Percentiles rank a stretch among this genome's conserved stretches.
Conservation (phyloP, 2,329 filamentous ascomycete species). For the Fusarium sp. region DNA sequence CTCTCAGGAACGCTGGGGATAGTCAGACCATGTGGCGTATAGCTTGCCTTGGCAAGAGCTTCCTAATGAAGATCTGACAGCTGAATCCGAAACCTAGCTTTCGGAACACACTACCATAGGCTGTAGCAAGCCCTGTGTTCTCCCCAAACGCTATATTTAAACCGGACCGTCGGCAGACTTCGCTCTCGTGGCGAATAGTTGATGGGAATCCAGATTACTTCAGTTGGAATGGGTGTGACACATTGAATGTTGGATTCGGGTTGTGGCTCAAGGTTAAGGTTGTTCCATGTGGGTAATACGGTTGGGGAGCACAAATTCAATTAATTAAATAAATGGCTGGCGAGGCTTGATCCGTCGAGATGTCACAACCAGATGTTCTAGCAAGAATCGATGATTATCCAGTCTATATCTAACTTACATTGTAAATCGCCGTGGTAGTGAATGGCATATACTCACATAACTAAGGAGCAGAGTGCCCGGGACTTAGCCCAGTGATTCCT, state of each 20-base stretch:
- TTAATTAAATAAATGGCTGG: not conserved
- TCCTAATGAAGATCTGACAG: not conserved
- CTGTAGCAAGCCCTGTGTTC: too few species aligned
- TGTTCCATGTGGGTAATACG: not conserved
- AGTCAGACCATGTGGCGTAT: not conserved
- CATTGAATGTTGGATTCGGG: rapidly evolving
- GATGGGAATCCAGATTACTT: not conserved
- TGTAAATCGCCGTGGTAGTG: too few species aligned
- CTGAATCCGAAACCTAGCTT: too few species aligned
- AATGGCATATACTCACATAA: too few species aligned
- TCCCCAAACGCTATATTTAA: too few species aligned
- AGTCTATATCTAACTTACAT: not conserved
- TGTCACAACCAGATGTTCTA: not conserved
- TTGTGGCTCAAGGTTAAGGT: not conserved
- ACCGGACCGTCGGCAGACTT: not conserved
- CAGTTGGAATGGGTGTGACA: not conserved
- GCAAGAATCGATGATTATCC: not conserved
- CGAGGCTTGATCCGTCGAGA: not conserved
- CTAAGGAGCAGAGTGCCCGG: too few species aligned
- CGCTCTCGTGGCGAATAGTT: not conserved
- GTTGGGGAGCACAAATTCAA: not conserved
- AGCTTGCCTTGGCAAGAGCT: not conserved
- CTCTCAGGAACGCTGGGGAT: rapidly evolving
- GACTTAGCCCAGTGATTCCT: too few species aligned
- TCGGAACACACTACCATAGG: not conserved